phyloP scores from a whole-genome alignment of 345 rosid genomes.

The Populus nigra region DNA sequence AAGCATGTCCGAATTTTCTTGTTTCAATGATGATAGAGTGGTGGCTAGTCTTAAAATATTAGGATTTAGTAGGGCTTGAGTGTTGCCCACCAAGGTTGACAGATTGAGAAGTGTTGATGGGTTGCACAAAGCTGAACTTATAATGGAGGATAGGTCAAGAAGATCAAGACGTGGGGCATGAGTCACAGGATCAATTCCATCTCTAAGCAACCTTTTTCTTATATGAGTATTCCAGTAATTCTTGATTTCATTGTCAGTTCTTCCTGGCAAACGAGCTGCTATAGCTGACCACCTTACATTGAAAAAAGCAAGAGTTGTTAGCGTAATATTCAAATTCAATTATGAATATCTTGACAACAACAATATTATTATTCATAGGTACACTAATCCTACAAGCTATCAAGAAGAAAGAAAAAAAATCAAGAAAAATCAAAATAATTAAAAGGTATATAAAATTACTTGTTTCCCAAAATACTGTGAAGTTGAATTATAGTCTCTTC shows the following conservation, averaged over 20 bases:
- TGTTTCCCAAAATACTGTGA: conserved; percentile 83
- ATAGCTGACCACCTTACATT: conserved; percentile 88
- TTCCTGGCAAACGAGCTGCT: conserved; percentile 95
- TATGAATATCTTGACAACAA: neutral
- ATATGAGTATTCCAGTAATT: conserved; percentile 95
- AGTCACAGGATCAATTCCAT: conserved; percentile 93
- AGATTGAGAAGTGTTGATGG: conserved; percentile 42
- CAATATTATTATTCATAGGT: neutral
- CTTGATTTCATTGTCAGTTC: conserved; percentile 94
- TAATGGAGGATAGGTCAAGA: conserved; percentile 66
- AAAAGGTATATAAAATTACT: conserved; percentile 34
- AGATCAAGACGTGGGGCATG: conserved; percentile 81
- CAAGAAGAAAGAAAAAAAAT: neutral
- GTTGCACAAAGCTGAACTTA: conserved; percentile 44
- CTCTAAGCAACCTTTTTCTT: conserved; percentile 73
- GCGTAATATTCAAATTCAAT: neutral
- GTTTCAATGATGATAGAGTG: conserved; percentile 43
- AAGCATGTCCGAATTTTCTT: conserved; percentile 43
- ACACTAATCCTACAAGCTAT: neutral
- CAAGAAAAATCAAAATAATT: neutral
- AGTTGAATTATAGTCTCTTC: conserved; percentile 91
- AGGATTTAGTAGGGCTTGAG: conserved; percentile 53
- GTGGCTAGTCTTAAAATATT: conserved; percentile 39
- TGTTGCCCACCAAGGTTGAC: conserved; percentile 38
- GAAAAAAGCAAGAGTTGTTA: neutral